These are phyloP conservation scores for Helenozyma baotianmanensis DNA, from an alignment of 805 yeast genomes.

Conservation along the genomic window DNA sequence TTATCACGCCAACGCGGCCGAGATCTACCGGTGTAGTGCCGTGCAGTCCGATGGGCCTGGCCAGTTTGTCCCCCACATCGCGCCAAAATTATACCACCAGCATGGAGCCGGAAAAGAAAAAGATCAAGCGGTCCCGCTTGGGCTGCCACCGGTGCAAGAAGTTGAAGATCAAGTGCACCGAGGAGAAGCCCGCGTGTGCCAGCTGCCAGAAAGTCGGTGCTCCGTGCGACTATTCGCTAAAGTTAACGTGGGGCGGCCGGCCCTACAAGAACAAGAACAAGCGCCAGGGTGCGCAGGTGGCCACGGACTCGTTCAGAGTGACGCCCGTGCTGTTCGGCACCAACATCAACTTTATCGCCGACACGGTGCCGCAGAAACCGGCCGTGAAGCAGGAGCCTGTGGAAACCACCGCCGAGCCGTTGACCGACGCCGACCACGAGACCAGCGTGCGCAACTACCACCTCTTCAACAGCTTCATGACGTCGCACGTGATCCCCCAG, in stretches of 20 bases:
- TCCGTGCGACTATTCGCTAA: conserved; percentile 60
- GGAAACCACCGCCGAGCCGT: conserved; percentile 20
- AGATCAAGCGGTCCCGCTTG: conserved; percentile 43
- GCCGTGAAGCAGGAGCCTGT: conserved; percentile 5
- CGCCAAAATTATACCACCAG: no score
- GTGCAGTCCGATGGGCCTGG: no score
- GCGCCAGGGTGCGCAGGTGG: conserved; percentile 15
- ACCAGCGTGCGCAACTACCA: conserved; percentile 24
- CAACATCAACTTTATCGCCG: not conserved
- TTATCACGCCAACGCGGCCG: no score
- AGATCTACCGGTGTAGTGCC: no score
- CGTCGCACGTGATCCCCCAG: conserved; percentile 3
- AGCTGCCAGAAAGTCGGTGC: conserved; percentile 45
- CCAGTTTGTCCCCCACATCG: no score
- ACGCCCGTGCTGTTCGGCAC: no score
- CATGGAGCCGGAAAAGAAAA: conserved; percentile 10
- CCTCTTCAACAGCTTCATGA: conserved; percentile 22
- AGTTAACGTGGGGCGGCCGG: conserved; percentile 72
- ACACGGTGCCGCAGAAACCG: not conserved
- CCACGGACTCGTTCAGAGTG: not conserved
- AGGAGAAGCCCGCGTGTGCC: conserved; percentile 56
- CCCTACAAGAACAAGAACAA: conserved; percentile 47
- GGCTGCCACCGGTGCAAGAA: conserved; percentile 64
- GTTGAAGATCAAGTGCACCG: conserved; percentile 67
- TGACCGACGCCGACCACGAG: conserved; percentile 24